Evolutionary conservation across 2,329 filamentous ascomycete species (phyloP).

Genomic region (Fusarium globosum): DNA sequence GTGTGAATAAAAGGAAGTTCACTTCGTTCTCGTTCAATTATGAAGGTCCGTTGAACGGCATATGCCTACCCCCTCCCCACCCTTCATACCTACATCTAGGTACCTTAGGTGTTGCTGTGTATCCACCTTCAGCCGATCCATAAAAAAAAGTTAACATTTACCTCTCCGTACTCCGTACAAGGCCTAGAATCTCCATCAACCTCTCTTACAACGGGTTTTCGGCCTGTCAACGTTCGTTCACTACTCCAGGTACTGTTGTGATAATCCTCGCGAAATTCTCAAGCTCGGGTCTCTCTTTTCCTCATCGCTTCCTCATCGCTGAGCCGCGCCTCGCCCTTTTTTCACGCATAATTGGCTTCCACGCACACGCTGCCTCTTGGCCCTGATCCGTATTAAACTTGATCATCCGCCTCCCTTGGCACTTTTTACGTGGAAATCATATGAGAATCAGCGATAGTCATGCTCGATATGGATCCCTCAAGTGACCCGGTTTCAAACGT

Average conservation of each 20-base stretch:
- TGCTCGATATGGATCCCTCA: conserved; percentile 25
- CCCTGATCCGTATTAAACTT: not conserved
- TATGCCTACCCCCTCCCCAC: not conserved
- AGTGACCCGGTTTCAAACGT: conserved; percentile 41
- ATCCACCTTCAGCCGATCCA: conserved; percentile 5
- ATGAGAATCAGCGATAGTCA: not conserved
- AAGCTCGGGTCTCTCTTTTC: not conserved
- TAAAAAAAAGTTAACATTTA: conserved; percentile 28
- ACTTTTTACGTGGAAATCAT: conserved; percentile 3
- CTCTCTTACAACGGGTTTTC: not conserved
- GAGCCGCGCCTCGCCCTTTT: conserved; percentile 1
- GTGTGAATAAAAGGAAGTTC: not conserved
- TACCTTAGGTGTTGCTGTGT: not conserved
- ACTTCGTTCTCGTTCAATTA: not conserved
- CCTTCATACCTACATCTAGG: not conserved
- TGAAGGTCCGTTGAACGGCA: not conserved
- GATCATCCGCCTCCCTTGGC: conserved; percentile 4
- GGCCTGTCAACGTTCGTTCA: not conserved
- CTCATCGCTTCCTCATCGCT: not conserved
- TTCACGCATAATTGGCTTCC: conserved; percentile 6
- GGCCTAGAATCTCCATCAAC: conserved; percentile 17
- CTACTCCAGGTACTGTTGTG: not conserved
- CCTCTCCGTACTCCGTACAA: conserved; percentile 1
- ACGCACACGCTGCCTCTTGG: conserved; percentile 4
- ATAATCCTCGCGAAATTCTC: not conserved